These are phyloP conservation scores for Colletotrichum cordylinicola DNA, from an alignment of 2,329 filamentous ascomycete species.

Conservation along the genomic window DNA sequence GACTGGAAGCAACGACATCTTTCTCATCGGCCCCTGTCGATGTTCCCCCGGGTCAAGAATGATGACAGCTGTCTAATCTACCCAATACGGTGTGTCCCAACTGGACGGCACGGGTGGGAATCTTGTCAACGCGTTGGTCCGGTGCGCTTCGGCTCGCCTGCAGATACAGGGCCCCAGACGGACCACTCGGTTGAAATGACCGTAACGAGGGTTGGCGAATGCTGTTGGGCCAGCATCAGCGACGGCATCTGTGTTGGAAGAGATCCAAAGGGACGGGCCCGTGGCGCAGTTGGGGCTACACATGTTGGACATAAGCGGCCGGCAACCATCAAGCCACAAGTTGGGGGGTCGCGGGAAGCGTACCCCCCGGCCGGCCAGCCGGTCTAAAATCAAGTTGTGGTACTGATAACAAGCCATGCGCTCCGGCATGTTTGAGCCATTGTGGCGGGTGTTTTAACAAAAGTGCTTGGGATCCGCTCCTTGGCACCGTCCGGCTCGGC, in stretches of 20 bases:
- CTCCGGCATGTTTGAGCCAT: neutral
- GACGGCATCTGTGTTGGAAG: neutral
- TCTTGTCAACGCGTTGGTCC: neutral
- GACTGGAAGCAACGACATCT: neutral
- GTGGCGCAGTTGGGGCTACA: neutral
- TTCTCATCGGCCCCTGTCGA: neutral
- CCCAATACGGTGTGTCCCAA: neutral
- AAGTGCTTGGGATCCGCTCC: neutral
- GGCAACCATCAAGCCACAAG: neutral
- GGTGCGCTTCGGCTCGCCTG: neutral
- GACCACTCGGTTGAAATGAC: neutral
- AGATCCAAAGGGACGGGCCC: neutral
- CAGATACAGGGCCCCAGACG: neutral
- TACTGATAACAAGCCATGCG: neutral
- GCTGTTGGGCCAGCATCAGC: neutral
- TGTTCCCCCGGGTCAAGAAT: neutral
- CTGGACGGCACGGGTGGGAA: slow-evolving; percentile 5
- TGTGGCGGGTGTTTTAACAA: neutral
- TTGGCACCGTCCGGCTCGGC: neutral
- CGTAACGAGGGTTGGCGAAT: neutral
- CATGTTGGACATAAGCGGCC: neutral
- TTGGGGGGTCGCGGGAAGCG: neutral
- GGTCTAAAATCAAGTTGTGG: neutral
- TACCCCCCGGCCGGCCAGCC: neutral
- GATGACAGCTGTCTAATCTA: neutral